Conservation (phyloP, 768 basidiomycete genomes). For the Mycena vitilis region DNA sequence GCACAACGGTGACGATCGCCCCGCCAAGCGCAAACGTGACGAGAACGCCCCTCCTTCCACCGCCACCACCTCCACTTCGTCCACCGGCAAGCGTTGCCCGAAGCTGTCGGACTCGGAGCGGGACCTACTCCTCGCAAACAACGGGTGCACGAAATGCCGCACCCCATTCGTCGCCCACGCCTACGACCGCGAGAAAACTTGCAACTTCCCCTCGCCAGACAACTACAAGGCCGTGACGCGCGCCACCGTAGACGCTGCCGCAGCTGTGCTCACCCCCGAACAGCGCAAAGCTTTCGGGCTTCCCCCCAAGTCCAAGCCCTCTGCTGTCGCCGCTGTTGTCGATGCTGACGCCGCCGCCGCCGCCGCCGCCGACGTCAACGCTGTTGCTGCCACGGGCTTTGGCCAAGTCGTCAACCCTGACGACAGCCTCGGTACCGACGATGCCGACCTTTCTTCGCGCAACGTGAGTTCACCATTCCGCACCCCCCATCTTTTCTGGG, state of each 20-base stretch:
- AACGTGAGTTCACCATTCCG: not conserved
- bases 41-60: not conserved
- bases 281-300: not conserved
- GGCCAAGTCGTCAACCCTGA: no score
- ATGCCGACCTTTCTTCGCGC: no score
- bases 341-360: no score
- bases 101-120: not conserved
- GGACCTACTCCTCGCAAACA: not conserved
- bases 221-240: not conserved
- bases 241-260: not conserved
- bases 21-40: not conserved
- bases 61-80: not conserved
- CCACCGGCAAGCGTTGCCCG: constrained; percentile 1
- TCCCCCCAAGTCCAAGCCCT: not conserved
- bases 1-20: not conserved
- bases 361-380: no score
- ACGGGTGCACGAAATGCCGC: not conserved
- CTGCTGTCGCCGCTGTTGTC: no score
- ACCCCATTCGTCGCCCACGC: not conserved
- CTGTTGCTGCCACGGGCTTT: no score
- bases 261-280: not conserved
- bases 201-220: not conserved
- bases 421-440: no score
- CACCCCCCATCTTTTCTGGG: not conserved
- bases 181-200: no score